Evolutionary conservation across 257 asterid genomes (phyloP), one percentile per base, ranked within the genome.

Genomic region (Solanum bukasovii): DNA sequence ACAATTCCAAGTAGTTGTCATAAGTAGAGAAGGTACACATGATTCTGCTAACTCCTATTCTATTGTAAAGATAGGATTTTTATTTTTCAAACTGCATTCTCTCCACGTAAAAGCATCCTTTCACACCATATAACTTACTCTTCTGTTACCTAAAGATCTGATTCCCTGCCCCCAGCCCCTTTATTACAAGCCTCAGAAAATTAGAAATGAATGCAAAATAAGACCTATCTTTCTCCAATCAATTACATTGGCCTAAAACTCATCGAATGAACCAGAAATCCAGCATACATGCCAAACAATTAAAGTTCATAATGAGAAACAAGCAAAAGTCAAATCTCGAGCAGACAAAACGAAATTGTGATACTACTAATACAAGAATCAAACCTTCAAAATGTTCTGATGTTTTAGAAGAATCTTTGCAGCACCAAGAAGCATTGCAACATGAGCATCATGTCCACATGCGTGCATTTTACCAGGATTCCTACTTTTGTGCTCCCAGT

Each of bases 361-460:
- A 44, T 87, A 52, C 27, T 29, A 40, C 31, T 31, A 87, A 89
- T 16, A 79, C 40, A 33, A 86, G 68, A 87, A 85, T 59, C 74
- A 52, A 89, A 95, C 99, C 98, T 96, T 91, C 73, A 96, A 52
- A 74, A 89, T 16, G 49, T 93, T 71, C 3, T 91, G 93, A 90
- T 97, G 93, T 85, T 93, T 93, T 88, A 91, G 98, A 88, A 97
- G 98, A 87, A 97, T 95, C 89, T 92, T 97, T 18, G 99, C 99
- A 61, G 99, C 99, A 67, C 99, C 99, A 71, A 97, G 99, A 89
- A 97, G 98, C 98, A 97, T 97, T 13, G 99, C 93, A 59, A 92
- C 94, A 92, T 97, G 99, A 65, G 99, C 94, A 93, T 97, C 99
- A 85, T 96, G 99, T 49, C 99, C 99, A 89, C 99, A 97, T 84